Evolutionary conservation across 371 early-diverging fungal genomes (phyloP), one percentile per base, ranked within the genome.

Genomic region (Thermomucor indicae-seudaticae): DNA sequence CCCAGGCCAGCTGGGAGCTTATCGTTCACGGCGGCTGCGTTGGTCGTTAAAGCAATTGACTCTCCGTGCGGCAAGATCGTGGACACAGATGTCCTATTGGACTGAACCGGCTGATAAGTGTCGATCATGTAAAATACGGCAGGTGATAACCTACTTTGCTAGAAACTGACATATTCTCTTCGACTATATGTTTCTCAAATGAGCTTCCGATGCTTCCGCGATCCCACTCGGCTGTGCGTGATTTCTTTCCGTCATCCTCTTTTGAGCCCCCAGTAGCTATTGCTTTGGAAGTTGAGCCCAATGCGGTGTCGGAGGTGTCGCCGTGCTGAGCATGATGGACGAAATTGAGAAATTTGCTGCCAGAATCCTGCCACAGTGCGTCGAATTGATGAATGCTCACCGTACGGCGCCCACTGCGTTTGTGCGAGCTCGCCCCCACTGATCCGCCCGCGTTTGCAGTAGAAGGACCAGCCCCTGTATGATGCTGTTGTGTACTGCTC

Each of bases 301-400:
- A 35, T 17, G 25, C 11, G 23, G 44, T 53, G 4, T 37, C 46
- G 1, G 20, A 4, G 8, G 17, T 29, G 16, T 43, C 28, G 23
- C 55, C 44, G 3, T 55, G 56, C n/a, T 48, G 51, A 14, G 52
- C 46, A 44, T 67, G 70, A 32, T 72, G 69, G 1, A 74, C 75
- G 46, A 74, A 64, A 22, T 62, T 74, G 4, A 74, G 30, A 10
- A 74, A 40, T 47, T 74, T 74, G n/a, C 62, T 64, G 0, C 69
- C 64, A 4, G 75, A 74, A 40, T 74, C 75, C 38, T 70, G 68
- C 64, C 63, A 70, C 16, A 74, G 43, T 1, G 69, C 55, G 43
- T 70, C 70, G 11, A 74, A 44, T 42, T 74, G 70, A 17, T 74
- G 75, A 30, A 74, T 70, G 49, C 75, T 74, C 27, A 70, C 65